Evolutionary conservation across 2,329 filamentous ascomycete genomes (phyloP).

Genomic region (Ophiostoma piceae): DNA sequence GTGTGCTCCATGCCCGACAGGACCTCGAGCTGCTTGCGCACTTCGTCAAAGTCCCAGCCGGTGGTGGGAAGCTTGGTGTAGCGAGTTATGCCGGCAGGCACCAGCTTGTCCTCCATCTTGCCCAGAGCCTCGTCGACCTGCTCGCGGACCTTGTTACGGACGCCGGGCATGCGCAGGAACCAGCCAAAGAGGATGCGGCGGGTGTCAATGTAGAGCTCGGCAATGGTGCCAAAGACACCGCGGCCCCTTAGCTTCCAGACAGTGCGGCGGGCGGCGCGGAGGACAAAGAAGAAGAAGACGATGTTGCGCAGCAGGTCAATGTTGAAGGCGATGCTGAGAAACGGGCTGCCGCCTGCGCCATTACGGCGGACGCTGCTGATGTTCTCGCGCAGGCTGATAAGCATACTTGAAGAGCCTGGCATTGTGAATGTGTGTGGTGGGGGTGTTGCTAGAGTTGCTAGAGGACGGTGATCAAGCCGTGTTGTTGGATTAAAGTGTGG

Average conservation of each 20-base stretch:
- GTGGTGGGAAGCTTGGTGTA: constrained; percentile 75
- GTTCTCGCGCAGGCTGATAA: constrained; percentile 64
- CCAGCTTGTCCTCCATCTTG: constrained; percentile 78
- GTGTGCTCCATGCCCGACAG: constrained; percentile 87
- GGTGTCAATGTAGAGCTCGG: constrained; percentile 66
- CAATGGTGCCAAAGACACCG: constrained; percentile 72
- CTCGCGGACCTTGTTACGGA: constrained; percentile 77
- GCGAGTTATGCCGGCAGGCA: constrained; percentile 61
- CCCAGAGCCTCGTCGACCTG: constrained; percentile 74
- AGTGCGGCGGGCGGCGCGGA: constrained; percentile 73
- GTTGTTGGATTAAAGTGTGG: background rate
- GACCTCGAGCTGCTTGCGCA: constrained; percentile 72
- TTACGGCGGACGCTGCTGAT: constrained; percentile 57
- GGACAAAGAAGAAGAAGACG: constrained; percentile 80
- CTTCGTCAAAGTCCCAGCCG: constrained; percentile 73
- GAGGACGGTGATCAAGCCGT: background rate
- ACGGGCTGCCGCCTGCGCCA: constrained; percentile 44
- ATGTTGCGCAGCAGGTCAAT: constrained; percentile 76
- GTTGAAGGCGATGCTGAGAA: constrained; percentile 51
- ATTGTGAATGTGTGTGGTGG: constrained; percentile 37
- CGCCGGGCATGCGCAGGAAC: constrained; percentile 80
- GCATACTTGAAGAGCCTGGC: constrained; percentile 64
- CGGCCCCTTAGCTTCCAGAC: constrained; percentile 85
- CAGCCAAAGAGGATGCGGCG: constrained; percentile 74
- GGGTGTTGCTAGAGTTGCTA: background rate